Evolutionary conservation across 2,329 filamentous ascomycete species (phyloP).

Genomic region (Claviceps sp.): DNA sequence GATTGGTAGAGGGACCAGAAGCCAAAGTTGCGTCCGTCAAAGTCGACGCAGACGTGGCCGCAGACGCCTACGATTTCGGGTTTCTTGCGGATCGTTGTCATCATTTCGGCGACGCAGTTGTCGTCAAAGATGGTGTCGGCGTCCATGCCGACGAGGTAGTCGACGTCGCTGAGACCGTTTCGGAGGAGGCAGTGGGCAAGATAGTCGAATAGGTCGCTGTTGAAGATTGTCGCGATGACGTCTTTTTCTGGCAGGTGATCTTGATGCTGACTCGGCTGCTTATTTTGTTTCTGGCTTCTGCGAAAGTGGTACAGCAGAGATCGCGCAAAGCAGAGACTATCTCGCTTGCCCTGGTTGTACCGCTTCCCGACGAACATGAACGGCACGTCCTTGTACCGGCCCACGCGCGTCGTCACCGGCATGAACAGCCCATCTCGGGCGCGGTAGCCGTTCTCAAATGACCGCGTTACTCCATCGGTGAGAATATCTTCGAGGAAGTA

Average conservation of each 20-base stretch:
- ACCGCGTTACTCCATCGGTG: slow-evolving; percentile 17
- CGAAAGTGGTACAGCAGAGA: slow-evolving; percentile 34
- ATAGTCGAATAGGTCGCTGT: slow-evolving; percentile 27
- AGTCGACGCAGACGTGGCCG: slow-evolving; percentile 35
- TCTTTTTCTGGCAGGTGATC: slow-evolving; percentile 14
- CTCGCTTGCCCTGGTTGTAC: slow-evolving; percentile 36
- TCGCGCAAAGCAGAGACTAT: slow-evolving; percentile 34
- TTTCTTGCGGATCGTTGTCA: slow-evolving; percentile 28
- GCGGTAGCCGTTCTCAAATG: slow-evolving; percentile 29
- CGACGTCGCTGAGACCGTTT: slow-evolving; percentile 24
- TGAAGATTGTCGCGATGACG: slow-evolving; percentile 28
- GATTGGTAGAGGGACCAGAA: slow-evolving; percentile 34
- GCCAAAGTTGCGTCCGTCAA: slow-evolving; percentile 26
- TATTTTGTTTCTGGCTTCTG: slow-evolving; percentile 22
- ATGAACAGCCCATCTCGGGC: slow-evolving; percentile 32
- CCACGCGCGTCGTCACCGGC: slow-evolving; percentile 30
- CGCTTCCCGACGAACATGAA: slow-evolving; percentile 35
- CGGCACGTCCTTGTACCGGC: slow-evolving; percentile 30
- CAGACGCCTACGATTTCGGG: slow-evolving; percentile 32
- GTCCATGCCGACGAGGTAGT: slow-evolving; percentile 33
- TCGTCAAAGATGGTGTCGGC: slow-evolving; percentile 34
- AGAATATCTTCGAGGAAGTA: slow-evolving; percentile 35
- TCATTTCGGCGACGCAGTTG: slow-evolving; percentile 29
- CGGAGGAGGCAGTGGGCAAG: slow-evolving; percentile 25
- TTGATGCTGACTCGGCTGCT: slow-evolving; percentile 5